A percentile compares a stretch with the other conserved stretches of the same genome.
These are phyloP conservation scores for Sugiyamaella boreocaroliniensis DNA, from an alignment of 805 yeast genomes.

Conservation along the genomic window DNA sequence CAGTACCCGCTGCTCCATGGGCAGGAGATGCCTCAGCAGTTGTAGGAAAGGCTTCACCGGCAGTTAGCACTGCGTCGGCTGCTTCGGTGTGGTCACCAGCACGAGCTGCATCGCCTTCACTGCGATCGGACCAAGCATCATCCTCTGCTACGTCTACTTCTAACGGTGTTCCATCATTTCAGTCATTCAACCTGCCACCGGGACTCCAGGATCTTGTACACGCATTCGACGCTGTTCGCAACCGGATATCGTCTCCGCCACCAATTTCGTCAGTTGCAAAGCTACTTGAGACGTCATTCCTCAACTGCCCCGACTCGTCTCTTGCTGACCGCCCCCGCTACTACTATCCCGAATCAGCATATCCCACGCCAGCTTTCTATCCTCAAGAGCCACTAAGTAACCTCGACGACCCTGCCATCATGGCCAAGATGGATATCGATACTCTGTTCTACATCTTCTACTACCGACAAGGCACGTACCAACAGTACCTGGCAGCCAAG, in stretches of 20 bases:
- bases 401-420: slow-evolving; percentile 48
- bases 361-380: slow-evolving; percentile 82
- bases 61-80: slow-evolving; percentile 10
- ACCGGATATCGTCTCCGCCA: slow-evolving; percentile 46
- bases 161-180: slow-evolving; percentile 15
- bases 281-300: slow-evolving; percentile 66
- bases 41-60: background rate
- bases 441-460: slow-evolving; percentile 90
- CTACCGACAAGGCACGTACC: slow-evolving; percentile 67
- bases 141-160: slow-evolving; percentile 17
- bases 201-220: slow-evolving; percentile 35
- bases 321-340: slow-evolving; percentile 81
- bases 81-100: slow-evolving; percentile 21
- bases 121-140: slow-evolving; percentile 13
- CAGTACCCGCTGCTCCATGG: slow-evolving; percentile 21
- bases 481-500: slow-evolving; percentile 70
- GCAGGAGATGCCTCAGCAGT: slow-evolving; percentile 13
- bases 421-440: slow-evolving; percentile 72
- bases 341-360: slow-evolving; percentile 73
- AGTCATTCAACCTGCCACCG: slow-evolving; percentile 30
- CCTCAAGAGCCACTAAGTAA: slow-evolving; percentile 68
- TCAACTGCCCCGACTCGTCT: slow-evolving; percentile 88
- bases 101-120: slow-evolving; percentile 16
- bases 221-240: slow-evolving; percentile 36
- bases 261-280: slow-evolving; percentile 48